Percentiles rank a stretch among this genome's conserved stretches.
Conservation (phyloP, 768 basidiomycete genomes). For the Boletus edulis region DNA sequence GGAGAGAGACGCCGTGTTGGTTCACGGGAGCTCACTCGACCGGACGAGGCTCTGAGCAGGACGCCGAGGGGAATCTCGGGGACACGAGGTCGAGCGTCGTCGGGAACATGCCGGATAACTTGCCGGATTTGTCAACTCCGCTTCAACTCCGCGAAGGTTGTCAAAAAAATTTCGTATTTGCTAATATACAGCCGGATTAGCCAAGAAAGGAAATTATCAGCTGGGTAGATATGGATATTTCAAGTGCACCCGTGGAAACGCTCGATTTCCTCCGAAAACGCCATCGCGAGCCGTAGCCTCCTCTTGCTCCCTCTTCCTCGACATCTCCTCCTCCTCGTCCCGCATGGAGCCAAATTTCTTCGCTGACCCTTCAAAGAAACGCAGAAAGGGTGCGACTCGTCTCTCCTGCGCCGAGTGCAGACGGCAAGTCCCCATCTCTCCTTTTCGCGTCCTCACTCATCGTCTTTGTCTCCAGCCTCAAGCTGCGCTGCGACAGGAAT, state of each 20-base stretch:
- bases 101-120: constrained; percentile 9
- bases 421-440: constrained; percentile 40
- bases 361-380: constrained; percentile 48
- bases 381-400: constrained; percentile 70
- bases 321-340: neutral
- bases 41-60: neutral
- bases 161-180: constrained; percentile 9
- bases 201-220: constrained; percentile 22
- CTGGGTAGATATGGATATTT: constrained; percentile 16
- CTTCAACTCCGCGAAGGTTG: constrained; percentile 25
- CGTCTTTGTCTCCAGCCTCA: constrained; percentile 17
- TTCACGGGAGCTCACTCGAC: constrained; percentile 5
- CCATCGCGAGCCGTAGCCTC: constrained; percentile 14
- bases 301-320: constrained; percentile 25
- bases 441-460: neutral
- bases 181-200: constrained; percentile 14
- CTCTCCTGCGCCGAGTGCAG: constrained; percentile 81
- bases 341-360: constrained; percentile 26
- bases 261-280: constrained; percentile 12
- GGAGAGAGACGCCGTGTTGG: neutral
- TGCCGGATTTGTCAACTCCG: constrained; percentile 3
- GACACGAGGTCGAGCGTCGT: constrained; percentile 11
- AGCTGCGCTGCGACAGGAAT: constrained; percentile 60
- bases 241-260: constrained; percentile 12
- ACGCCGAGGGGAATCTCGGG: constrained; percentile 7